Base-by-base conservation (phyloP, 768 basidiomycete species). In the Rhizopogon roseolus region DNA sequence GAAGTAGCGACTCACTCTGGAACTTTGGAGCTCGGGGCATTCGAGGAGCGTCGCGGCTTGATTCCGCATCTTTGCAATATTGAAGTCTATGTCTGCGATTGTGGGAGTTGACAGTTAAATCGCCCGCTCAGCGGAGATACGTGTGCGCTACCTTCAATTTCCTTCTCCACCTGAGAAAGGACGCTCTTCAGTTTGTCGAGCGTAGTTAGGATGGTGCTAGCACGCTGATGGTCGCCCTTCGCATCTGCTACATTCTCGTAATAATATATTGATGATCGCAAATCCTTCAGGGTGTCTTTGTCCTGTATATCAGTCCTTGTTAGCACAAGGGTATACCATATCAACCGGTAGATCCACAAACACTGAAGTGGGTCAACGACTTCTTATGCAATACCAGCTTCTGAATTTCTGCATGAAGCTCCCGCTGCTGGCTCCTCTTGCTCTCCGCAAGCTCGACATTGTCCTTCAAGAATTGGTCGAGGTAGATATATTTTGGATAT, bases 401-500 rank as follows among this genome's bases (percentile, higher is more conserved):
- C 50, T 76, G 71, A 22, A 85, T 76, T 52, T 85, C 76, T 16
- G 70, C 72, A 6, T 71, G 55, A 51, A 85, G 73, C 27, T 75
- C 69, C 11, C 68, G 64, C 59, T 68, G 72, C 41, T 68, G 56
- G 40, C 9, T 54, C 32, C 72, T 60, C 59, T 74, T 76, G 43
- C 63, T 60, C 13, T 67, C 65, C 11, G 76, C 72, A 27, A 77
- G 60, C 7, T 75, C 74, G 4, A 80, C 59, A 40, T 88, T 89
- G 48, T 77, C 75, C 46, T 73, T 73, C 57, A 91, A 58, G 59
- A 90, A 93, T 49, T 83, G 81, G 62, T 93, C 90, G 43, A 92
- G 71, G 64, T 81, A 90, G 44, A 93, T 72, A 17, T 73, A 71
- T 58, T 78, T 80, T 2, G 90, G 89, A 59, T 79, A 93, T 13